Percentiles rank a stretch among this genome's conserved stretches.
These are phyloP conservation scores for Rusavskia elegans DNA, from an alignment of 495 filamentous ascomycete genomes.

Conservation along the genomic window DNA sequence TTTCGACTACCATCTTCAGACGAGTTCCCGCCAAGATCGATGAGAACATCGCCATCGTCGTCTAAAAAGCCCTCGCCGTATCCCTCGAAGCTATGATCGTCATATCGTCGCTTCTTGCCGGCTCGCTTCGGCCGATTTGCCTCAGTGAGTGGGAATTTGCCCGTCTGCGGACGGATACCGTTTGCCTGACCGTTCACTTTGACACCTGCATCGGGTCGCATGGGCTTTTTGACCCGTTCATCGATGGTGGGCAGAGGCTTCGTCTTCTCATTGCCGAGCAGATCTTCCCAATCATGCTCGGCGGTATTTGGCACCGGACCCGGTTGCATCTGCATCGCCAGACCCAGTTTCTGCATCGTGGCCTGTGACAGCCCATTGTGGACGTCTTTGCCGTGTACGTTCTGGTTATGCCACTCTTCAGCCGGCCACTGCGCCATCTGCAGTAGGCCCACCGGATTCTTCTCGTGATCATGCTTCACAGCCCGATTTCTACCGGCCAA, in stretches of 20 bases:
- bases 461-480: constrained; percentile 30
- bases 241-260: constrained; percentile 16
- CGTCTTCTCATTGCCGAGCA: constrained; percentile 43
- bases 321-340: constrained; percentile 39
- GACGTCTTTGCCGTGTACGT: constrained; percentile 43
- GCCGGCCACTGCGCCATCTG: constrained; percentile 36
- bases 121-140: constrained; percentile 36
- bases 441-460: constrained; percentile 20
- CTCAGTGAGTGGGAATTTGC: constrained; percentile 20
- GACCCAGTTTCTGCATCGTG: constrained; percentile 32
- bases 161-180: constrained; percentile 9
- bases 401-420: constrained; percentile 49
- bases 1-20: constrained; percentile 10
- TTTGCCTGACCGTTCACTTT: constrained; percentile 18
- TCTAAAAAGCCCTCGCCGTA: constrained; percentile 47
- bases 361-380: constrained; percentile 17
- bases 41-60: constrained; percentile 9
- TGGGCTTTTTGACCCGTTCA: constrained; percentile 21
- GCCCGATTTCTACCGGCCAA: constrained; percentile 49
- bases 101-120: constrained; percentile 49
- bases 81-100: constrained; percentile 50
- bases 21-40: constrained; percentile 9
- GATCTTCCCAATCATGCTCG: constrained; percentile 33
- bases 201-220: constrained; percentile 13
- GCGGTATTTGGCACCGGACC: constrained; percentile 39